A percentile compares a stretch with the other conserved stretches of the same genome.
Conservation (phyloP, 805 yeast genomes). For the Myxozyma neotropica region DNA sequence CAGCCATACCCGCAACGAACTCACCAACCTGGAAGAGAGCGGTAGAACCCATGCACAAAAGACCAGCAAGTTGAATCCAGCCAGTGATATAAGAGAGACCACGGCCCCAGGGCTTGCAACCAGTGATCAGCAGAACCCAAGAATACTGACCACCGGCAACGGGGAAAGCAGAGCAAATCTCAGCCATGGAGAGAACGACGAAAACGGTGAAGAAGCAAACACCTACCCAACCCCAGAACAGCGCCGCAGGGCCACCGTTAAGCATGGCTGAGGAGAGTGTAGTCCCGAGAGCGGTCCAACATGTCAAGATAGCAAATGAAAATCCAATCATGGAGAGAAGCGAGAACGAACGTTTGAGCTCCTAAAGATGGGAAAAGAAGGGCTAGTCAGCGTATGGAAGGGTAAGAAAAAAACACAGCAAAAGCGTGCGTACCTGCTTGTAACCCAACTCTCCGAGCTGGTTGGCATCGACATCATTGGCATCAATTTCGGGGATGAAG, state of each 20-base stretch:
- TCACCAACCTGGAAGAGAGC: slow-evolving; percentile 37
- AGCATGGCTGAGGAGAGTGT: slow-evolving; percentile 62
- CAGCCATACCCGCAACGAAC: slow-evolving; percentile 31
- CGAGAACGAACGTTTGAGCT: slow-evolving; percentile 60
- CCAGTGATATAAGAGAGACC: slow-evolving; percentile 29
- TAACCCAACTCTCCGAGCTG: slow-evolving; percentile 30
- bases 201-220: slow-evolving; percentile 58
- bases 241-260: slow-evolving; percentile 63
- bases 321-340: slow-evolving; percentile 52
- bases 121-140: slow-evolving; percentile 49
- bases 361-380: slow-evolving; percentile 41
- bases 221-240: slow-evolving; percentile 64
- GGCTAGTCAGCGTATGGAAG: slow-evolving; percentile 42
- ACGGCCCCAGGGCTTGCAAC: slow-evolving; percentile 30
- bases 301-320: slow-evolving; percentile 64
- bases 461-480: slow-evolving; percentile 12
- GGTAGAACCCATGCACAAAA: slow-evolving; percentile 39
- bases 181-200: slow-evolving; percentile 66
- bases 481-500: background rate
- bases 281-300: slow-evolving; percentile 66
- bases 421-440: slow-evolving; percentile 37
- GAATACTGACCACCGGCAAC: slow-evolving; percentile 71
- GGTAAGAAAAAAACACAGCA: slow-evolving; percentile 47
- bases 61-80: slow-evolving; percentile 38
- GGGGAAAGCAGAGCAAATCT: slow-evolving; percentile 66